phyloP scores from a whole-genome alignment of 768 basidiomycete species.

The Mycena metata region DNA sequence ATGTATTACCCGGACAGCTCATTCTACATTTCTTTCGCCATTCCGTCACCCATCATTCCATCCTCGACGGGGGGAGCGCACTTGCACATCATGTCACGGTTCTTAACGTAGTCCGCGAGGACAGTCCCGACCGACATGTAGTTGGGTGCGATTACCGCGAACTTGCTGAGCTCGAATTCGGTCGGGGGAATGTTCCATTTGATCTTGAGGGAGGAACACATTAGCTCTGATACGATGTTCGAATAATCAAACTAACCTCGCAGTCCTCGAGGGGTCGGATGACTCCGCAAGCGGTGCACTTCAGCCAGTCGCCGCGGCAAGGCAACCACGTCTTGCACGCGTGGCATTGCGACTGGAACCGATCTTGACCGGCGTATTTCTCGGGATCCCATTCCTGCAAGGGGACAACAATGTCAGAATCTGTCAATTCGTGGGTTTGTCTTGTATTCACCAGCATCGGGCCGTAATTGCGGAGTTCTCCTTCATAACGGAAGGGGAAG shows the following conservation, averaged over 20 bases:
- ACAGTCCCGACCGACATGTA: conserved; percentile 27
- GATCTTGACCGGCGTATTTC: conserved; percentile 30
- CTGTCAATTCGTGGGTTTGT: neutral
- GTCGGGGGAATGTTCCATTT: conserved; percentile 28
- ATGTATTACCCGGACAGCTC: too few relatives aligned
- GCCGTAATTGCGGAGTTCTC: conserved; percentile 29
- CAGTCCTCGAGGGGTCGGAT: conserved; percentile 33
- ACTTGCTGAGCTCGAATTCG: conserved; percentile 36
- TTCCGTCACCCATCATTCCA: conserved; percentile 17
- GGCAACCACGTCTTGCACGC: conserved; percentile 31
- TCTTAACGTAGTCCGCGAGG: conserved; percentile 30
- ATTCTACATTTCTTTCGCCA: neutral
- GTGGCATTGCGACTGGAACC: conserved; percentile 32
- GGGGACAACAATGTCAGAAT: neutral
- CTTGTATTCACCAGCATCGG: conserved; percentile 22
- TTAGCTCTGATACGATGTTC: neutral
- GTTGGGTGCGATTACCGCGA: conserved; percentile 32
- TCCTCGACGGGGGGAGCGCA: conserved; percentile 20
- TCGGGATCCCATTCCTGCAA: conserved; percentile 30
- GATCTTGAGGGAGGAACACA: conserved; percentile 13
- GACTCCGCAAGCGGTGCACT: conserved; percentile 34
- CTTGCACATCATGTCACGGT: conserved; percentile 31
- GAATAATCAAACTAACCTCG: conserved; percentile 19
- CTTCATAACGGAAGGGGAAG: conserved; percentile 36
- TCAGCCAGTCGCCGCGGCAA: conserved; percentile 35